phyloP scores from a whole-genome alignment of 192 early-diverging fungal genomes.

The Rhizoclosmatium sp. region DNA sequence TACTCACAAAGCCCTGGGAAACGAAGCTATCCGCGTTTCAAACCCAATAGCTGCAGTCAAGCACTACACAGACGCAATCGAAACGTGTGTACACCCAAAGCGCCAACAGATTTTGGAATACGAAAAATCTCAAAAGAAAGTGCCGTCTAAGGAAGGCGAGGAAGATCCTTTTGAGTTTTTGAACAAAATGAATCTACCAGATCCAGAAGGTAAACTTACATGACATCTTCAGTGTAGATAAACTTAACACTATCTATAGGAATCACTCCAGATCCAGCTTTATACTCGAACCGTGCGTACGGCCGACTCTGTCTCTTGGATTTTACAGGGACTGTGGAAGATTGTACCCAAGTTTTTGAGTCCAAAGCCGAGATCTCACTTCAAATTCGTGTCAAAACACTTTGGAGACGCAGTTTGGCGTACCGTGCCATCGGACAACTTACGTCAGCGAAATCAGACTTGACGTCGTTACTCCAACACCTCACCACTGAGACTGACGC shows the following conservation, averaged over 20 bases:
- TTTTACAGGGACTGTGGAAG: slow-evolving; percentile 6
- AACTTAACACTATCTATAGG: too few relatives aligned
- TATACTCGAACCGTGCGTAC: slow-evolving; percentile 20
- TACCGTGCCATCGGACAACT: neutral
- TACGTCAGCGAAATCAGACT: neutral
- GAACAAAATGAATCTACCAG: neutral
- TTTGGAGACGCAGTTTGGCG: slow-evolving; percentile 3
- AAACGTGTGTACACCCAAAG: slow-evolving; percentile 15
- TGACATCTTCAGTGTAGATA: too few relatives aligned
- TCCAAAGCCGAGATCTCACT: too few relatives aligned
- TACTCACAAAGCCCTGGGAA: neutral
- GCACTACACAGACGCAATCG: slow-evolving; percentile 30
- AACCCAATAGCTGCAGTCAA: neutral
- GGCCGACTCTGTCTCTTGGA: slow-evolving; percentile 5
- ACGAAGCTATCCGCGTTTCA: slow-evolving; percentile 3
- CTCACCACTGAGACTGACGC: neutral
- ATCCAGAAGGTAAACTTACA: neutral
- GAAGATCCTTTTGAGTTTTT: slow-evolving; percentile 31
- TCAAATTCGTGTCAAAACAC: neutral
- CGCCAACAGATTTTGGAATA: slow-evolving; percentile 2
- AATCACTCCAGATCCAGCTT: slow-evolving; percentile 7
- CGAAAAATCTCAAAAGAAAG: neutral
- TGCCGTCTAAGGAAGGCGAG: neutral
- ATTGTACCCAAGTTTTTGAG: neutral
- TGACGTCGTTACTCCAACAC: neutral